Percentiles rank a stretch among this genome's conserved stretches.
Evolutionary conservation across 805 yeast genomes (phyloP).

Genomic region (Wickerhamiella lipophila): DNA sequence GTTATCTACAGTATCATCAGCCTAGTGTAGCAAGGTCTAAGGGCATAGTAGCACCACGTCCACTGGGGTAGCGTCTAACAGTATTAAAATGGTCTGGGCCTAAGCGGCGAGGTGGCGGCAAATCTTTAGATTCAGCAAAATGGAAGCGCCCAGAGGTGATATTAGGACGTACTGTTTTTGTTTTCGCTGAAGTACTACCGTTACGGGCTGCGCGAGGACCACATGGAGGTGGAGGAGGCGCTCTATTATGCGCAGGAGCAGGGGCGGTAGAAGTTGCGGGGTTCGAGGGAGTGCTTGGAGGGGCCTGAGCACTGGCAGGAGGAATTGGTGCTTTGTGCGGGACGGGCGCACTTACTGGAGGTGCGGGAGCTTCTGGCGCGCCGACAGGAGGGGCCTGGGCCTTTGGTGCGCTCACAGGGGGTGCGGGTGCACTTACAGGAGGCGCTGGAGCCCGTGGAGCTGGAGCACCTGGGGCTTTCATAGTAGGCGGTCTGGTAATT

Average conservation of each 20-base stretch:
- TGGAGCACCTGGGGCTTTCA: slow-evolving; percentile 16
- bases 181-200: background rate
- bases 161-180: slow-evolving; percentile 22
- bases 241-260: slow-evolving; percentile 10
- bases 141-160: slow-evolving; percentile 67
- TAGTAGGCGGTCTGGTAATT: slow-evolving; percentile 18
- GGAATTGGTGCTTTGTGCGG: slow-evolving; percentile 14
- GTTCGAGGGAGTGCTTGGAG: slow-evolving; percentile 7
- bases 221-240: slow-evolving; percentile 11
- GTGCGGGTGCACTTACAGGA: slow-evolving; percentile 17
- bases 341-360: slow-evolving; percentile 11
- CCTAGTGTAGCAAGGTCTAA: slow-evolving; percentile 37
- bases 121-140: slow-evolving; percentile 50
- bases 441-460: slow-evolving; percentile 11
- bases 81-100: slow-evolving; percentile 40
- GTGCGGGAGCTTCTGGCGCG: slow-evolving; percentile 10
- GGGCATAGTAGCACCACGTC: slow-evolving; percentile 88
- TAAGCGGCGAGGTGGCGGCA: slow-evolving; percentile 68
- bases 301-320: slow-evolving; percentile 15
- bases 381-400: slow-evolving; percentile 13
- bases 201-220: slow-evolving; percentile 8
- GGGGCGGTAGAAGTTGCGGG: background rate
- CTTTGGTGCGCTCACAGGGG: slow-evolving; percentile 16
- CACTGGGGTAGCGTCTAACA: slow-evolving; percentile 82
- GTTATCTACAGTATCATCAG: no score